Evolutionary conservation across 805 yeast genomes (phyloP), one percentile per base, ranked within the genome.

Genomic region (Ogataea nakhonphanomensis): DNA sequence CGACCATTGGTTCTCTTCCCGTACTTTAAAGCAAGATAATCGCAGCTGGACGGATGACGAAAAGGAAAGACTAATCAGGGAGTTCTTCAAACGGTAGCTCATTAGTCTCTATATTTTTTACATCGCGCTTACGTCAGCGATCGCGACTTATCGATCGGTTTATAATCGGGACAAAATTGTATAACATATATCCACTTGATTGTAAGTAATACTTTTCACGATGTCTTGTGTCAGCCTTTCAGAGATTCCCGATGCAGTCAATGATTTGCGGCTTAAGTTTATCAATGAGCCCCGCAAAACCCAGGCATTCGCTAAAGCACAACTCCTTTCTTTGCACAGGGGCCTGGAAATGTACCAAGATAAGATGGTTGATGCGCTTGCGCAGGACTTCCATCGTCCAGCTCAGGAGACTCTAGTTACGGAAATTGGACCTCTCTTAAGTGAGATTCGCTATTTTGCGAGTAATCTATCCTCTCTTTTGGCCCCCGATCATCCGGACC

Each of bases 341-440:
- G 80, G 76, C 2, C 41, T 89, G 12, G 63, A 68, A 44, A 89
- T 84, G 56, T 71, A 80, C 53, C 70, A 65, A 37, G 79, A 76
- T 4, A 64, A 56, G 9, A 52, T 91, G 26, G 60, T 71, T 28
- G 73, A 66, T 2, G 89, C 95, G 0, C 62, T 89, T 46, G 47
- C 63, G 15, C 57, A 68, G 46, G 98, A 91, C 55, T 79, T 89
- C 61, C 71, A 80, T 59, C 74, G 91, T 43, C 59, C 84, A 1
- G 62, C 66, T 3, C 63, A 67, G 25, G 97, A 91, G 58, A 73
- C 91, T 1, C 64, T 66, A 35, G 53, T 76, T 25, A 59, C 76
- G 33, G 98, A 91, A 58, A 48, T 78, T 15, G 61, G 64, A 6
- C 70, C 72, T 2, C 53, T 71, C 1, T 58, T 76, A 38, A 66